phyloP scores from a whole-genome alignment of 257 asterid species.

The Cynanchum wilfordii region DNA sequence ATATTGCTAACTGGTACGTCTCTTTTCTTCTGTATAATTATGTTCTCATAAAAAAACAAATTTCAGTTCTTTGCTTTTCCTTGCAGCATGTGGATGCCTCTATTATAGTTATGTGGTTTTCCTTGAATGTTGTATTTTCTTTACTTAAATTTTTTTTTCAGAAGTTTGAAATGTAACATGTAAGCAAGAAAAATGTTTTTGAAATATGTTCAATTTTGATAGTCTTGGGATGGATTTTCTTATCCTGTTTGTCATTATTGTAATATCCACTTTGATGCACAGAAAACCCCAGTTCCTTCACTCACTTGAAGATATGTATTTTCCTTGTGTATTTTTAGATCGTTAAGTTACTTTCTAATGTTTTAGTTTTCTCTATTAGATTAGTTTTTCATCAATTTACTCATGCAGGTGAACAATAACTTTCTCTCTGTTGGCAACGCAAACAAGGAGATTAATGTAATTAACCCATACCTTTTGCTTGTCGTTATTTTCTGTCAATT shows the following conservation, averaged over 20 bases:
- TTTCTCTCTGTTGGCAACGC: conserved; percentile 91
- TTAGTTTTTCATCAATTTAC: conserved; percentile 8
- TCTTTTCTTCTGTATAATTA: not conserved
- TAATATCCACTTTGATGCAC: not conserved
- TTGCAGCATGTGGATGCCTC: not conserved
- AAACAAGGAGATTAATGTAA: conserved; percentile 85
- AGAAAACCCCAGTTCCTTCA: not conserved
- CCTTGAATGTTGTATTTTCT: not conserved
- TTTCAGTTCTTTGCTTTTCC: not conserved
- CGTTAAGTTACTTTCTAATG: conserved; percentile 5
- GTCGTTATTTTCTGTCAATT: conserved; percentile 8
- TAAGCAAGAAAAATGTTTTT: not conserved
- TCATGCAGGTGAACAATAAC: conserved; percentile 84
- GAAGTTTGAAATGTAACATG: not conserved
- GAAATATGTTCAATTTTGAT: not conserved
- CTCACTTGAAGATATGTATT: not conserved
- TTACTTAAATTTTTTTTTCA: not conserved
- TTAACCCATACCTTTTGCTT: conserved; percentile 17
- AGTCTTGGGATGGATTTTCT: not conserved
- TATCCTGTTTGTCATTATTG: not conserved
- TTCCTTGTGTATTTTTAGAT: conserved; percentile 1
- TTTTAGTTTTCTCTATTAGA: conserved; percentile 11
- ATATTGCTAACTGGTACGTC: not conserved
- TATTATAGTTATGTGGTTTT: not conserved
- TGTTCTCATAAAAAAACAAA: not conserved